phyloP scores from a whole-genome alignment of 352 stramenopile genomes.

The Pythium periplocum region DNA sequence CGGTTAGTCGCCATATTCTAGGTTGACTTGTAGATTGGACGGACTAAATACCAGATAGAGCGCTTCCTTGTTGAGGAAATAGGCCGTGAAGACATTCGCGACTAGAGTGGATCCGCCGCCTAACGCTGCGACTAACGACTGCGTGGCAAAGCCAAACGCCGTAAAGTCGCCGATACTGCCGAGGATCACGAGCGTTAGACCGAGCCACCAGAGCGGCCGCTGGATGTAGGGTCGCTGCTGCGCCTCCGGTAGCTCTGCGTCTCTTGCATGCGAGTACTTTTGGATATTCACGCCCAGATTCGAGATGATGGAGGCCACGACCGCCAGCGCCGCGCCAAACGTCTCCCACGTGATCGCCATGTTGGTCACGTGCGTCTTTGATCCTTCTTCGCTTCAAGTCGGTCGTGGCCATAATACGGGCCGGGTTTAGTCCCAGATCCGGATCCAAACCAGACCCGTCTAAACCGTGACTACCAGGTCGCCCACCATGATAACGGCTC shows the following conservation, averaged over 20 bases:
- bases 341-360: constrained; percentile 34
- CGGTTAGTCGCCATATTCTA: too few relatives aligned
- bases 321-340: constrained; percentile 75
- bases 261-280: constrained; percentile 80
- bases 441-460: too few relatives aligned
- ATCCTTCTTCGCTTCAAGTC: too few relatives aligned
- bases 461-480: too few relatives aligned
- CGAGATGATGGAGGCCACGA: constrained; percentile 76
- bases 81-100: constrained; percentile 82
- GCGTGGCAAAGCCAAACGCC: constrained; percentile 86
- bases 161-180: constrained; percentile 86
- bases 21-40: background rate
- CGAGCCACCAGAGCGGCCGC: constrained; percentile 87
- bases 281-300: constrained; percentile 90
- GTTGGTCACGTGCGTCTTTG: too few relatives aligned
- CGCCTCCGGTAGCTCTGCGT: constrained; percentile 33
- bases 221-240: constrained; percentile 71
- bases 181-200: constrained; percentile 66
- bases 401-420: too few relatives aligned
- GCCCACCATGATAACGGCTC: too few relatives aligned
- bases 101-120: constrained; percentile 84
- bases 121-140: constrained; percentile 84
- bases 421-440: too few relatives aligned
- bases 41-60: constrained; percentile 40
- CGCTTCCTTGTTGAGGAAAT: constrained; percentile 80